phyloP scores from a whole-genome alignment of 805 yeast genomes.

The Jamesozyma jinghongensis region DNA sequence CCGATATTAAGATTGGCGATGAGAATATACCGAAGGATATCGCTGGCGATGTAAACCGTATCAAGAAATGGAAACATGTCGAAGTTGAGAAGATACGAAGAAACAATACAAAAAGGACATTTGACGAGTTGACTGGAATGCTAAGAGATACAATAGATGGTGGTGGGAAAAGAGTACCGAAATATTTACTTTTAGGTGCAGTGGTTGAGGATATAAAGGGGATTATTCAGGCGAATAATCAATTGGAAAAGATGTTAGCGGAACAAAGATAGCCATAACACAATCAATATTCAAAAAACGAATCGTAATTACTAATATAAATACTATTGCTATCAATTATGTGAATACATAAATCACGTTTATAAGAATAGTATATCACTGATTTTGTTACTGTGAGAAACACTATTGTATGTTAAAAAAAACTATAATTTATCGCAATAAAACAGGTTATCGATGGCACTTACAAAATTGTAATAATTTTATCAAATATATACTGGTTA shows the following conservation, averaged over 20 bases:
- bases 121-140: slow-evolving; percentile 20
- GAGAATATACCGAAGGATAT: slow-evolving; percentile 18
- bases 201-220: slow-evolving; percentile 26
- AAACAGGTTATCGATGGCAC: too few relatives aligned
- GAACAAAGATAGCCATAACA: slow-evolving; percentile 1
- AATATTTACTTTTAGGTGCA: slow-evolving; percentile 22
- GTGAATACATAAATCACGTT: too few relatives aligned
- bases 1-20: slow-evolving; percentile 20
- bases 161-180: slow-evolving; percentile 25
- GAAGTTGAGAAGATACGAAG: slow-evolving; percentile 27
- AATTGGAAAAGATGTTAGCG: slow-evolving; percentile 13
- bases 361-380: too few relatives aligned
- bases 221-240: slow-evolving; percentile 21
- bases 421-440: too few relatives aligned
- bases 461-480: neutral
- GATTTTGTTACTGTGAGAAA: too few relatives aligned
- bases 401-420: too few relatives aligned
- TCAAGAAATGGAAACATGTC: slow-evolving; percentile 30
- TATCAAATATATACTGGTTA: neutral
- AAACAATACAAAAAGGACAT: slow-evolving; percentile 22
- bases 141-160: slow-evolving; percentile 10
- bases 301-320: too few relatives aligned
- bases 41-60: slow-evolving; percentile 10
- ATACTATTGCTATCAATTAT: too few relatives aligned
- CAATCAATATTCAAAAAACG: neutral